phyloP scores from a whole-genome alignment of 495 filamentous ascomycete genomes.

The Sporormia fimetaria region DNA sequence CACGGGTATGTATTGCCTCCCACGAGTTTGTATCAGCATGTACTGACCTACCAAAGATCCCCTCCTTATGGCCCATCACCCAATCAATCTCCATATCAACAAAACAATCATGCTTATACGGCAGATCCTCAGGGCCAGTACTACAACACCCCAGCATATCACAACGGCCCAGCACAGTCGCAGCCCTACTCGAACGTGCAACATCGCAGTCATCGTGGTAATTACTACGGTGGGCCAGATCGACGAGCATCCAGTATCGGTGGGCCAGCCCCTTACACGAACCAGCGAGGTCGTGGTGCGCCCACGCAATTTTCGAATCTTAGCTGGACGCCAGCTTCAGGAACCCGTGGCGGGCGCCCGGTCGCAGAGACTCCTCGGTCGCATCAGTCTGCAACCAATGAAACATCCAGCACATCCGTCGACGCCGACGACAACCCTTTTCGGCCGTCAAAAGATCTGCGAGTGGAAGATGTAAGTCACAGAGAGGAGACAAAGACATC shows the following conservation, averaged over 20 bases:
- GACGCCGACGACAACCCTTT: constrained; percentile 51
- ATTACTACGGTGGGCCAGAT: constrained; percentile 41
- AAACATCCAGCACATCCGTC: constrained; percentile 20
- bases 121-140: constrained; percentile 42
- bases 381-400: constrained; percentile 8
- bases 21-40: constrained; percentile 1
- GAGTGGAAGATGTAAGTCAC: constrained; percentile 47
- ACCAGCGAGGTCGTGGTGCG: constrained; percentile 30
- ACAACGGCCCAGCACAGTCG: constrained; percentile 41
- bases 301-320: constrained; percentile 47
- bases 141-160: constrained; percentile 43
- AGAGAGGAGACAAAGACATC: constrained; percentile 41
- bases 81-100: constrained; percentile 43
- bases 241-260: constrained; percentile 42
- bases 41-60: constrained; percentile 25
- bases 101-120: constrained; percentile 38
- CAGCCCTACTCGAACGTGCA: constrained; percentile 39
- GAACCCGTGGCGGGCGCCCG: constrained; percentile 37
- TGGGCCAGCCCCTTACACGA: constrained; percentile 6
- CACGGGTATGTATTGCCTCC: constrained; percentile 43
- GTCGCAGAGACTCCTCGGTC: constrained; percentile 16
- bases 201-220: constrained; percentile 45
- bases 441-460: constrained; percentile 50
- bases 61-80: constrained; percentile 32
- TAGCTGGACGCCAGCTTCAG: constrained; percentile 46